Evolutionary conservation across 2,329 filamentous ascomycete genomes (phyloP), one percentile per base, ranked within the genome.

Genomic region (Aspergillus sp.): DNA sequence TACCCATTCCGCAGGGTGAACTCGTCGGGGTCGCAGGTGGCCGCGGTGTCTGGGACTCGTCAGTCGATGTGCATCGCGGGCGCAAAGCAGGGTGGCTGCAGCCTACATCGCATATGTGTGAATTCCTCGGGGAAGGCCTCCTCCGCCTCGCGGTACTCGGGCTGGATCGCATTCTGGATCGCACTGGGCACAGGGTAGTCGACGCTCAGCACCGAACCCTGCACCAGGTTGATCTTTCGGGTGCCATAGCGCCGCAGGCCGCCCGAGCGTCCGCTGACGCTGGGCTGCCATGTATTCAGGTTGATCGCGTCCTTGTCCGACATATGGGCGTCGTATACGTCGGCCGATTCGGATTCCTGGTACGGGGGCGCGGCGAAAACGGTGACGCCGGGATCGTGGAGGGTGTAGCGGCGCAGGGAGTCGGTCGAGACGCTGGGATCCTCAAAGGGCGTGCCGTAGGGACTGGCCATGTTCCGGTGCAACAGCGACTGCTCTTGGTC

Each of bases 1-100:
- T 97, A 99, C 65, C 94, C 94, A 72, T 97, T 97, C 78, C 96
- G 95, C 64, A 97, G 82, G 2, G 93, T 97, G 75, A 97, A 99
- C 68, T 99, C 94, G 72, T 96, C 95, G 60, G 93, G 94, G 70
- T 97, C 94, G 75, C 93, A 97, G 22, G 93, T 97, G 17, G 94
- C 93, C 48, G 93, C 94, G 14, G 93, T 97, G 77, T 97, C 82
- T 84, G 55, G 3, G 19, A 13, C 17, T 48, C 22, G 49, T 58
- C 47, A 50, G 52, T 42, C 48, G 26, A 46, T 16, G 45, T 16
- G 32, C 40, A 13, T 22, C 1, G 41, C 26, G 17, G 17, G 22
- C 22, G 22, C 22, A 22, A 7, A 22, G n/a, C 22, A 22, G 22
- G 22, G 22, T 22, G 22, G 5, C 22, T 22, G 22, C 22, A 22